Conservation (phyloP, 1,284 basidiomycete species). For the Flammula alnicola region DNA sequence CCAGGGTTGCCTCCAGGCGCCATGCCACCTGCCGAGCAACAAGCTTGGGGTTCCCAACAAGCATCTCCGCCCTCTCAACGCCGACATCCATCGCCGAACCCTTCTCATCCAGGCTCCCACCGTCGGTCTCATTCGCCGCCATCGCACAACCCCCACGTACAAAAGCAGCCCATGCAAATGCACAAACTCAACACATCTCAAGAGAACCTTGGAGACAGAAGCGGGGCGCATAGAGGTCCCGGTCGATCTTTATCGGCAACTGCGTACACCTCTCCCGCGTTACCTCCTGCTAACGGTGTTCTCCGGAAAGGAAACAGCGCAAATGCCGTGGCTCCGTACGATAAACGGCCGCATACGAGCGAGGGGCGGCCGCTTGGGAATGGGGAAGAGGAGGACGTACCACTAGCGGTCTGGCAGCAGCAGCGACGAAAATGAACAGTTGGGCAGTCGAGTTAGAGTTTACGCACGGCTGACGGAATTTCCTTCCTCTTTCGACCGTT, state of each 20-base stretch:
- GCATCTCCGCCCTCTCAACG: slow-evolving; percentile 25
- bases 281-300: slow-evolving; percentile 54
- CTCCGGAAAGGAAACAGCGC: slow-evolving; percentile 68
- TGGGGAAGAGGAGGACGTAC: slow-evolving; percentile 76
- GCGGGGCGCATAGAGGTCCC: slow-evolving; percentile 45
- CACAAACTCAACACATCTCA: slow-evolving; percentile 36
- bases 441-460: too few species aligned
- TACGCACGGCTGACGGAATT: slow-evolving; percentile 9
- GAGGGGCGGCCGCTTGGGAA: slow-evolving; percentile 36
- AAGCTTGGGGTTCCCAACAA: slow-evolving; percentile 15
- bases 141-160: slow-evolving; percentile 15
- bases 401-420: slow-evolving; percentile 76
- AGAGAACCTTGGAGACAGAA: slow-evolving; percentile 33
- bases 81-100: slow-evolving; percentile 41
- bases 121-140: slow-evolving; percentile 43
- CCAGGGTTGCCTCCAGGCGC: slow-evolving; percentile 61
- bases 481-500: slow-evolving; percentile 5
- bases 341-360: slow-evolving; percentile 46
- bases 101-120: slow-evolving; percentile 29
- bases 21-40: slow-evolving; percentile 55
- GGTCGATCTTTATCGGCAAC: slow-evolving; percentile 72
- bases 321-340: slow-evolving; percentile 54
- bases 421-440: slow-evolving; percentile 59
- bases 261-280: slow-evolving; percentile 45
- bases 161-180: slow-evolving; percentile 31